Percentiles rank a stretch among this genome's conserved stretches.
Conservation (phyloP, 441 rosid genomes). For the Eutrema salsugineum region DNA sequence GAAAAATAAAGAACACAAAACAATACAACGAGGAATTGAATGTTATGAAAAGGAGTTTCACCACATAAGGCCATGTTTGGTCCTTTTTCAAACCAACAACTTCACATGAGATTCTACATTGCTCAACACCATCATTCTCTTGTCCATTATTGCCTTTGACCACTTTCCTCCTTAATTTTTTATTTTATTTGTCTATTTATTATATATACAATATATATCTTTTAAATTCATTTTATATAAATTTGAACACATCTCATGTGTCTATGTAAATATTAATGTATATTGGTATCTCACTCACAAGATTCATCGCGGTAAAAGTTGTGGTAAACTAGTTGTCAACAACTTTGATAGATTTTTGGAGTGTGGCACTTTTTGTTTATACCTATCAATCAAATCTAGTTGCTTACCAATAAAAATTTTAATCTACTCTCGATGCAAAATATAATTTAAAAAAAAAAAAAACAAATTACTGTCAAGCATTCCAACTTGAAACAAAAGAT, state of each 20-base stretch:
- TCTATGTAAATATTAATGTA: background rate
- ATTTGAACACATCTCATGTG: background rate
- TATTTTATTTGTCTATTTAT: background rate
- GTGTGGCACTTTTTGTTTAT: background rate
- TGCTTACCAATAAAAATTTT: background rate
- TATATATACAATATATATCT: background rate
- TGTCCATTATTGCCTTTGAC: conserved; percentile 81
- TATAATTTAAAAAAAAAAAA: background rate
- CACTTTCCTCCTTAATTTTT: conserved; percentile 42
- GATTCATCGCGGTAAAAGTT: conserved; percentile 8
- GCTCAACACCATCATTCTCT: conserved; percentile 54
- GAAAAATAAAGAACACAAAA: background rate
- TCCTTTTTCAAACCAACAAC: conserved; percentile 53
- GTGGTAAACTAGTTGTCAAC: conserved; percentile 12
- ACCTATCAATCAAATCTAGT: background rate
- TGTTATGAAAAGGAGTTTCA: conserved; percentile 25
- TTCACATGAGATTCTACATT: conserved; percentile 63
- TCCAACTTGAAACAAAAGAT: background rate
- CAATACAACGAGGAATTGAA: conserved; percentile 10
- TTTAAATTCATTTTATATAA: background rate
- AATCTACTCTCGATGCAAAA: too few relatives aligned
- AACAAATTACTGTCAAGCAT: background rate
- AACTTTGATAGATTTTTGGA: conserved; percentile 10
- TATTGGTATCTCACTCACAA: conserved; percentile 25
- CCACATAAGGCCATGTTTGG: conserved; percentile 35